phyloP scores from a whole-genome alignment of 2,329 filamentous ascomycete species.

The Epichloe amarillans region DNA sequence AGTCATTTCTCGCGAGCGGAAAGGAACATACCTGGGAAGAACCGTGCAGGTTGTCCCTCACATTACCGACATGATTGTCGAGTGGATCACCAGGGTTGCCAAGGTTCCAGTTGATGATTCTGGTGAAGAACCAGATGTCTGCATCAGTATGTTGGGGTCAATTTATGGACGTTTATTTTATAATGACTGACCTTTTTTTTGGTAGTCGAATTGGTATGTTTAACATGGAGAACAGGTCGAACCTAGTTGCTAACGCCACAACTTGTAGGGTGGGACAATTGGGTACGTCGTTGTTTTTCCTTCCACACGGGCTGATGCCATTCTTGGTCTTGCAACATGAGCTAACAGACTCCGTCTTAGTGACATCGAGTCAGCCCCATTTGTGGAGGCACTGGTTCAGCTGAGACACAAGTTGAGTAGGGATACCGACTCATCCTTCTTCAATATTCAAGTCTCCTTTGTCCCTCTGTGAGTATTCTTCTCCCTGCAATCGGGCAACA shows the following conservation, averaged over 20 bases:
- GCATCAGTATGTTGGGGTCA: conserved; percentile 54
- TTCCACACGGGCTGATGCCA: background rate
- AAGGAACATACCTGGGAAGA: conserved; percentile 69
- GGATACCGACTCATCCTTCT: conserved; percentile 49
- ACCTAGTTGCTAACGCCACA: background rate
- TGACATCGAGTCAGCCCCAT: conserved; percentile 78
- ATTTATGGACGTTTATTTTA: background rate
- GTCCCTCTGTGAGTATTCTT: conserved; percentile 45
- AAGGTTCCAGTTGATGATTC: conserved; percentile 78
- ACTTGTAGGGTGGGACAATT: conserved; percentile 47
- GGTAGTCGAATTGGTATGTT: conserved; percentile 22
- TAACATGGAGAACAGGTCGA: background rate
- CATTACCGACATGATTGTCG: conserved; percentile 80
- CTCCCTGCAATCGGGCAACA: background rate
- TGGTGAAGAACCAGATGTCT: conserved; percentile 73
- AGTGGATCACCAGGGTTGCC: conserved; percentile 82
- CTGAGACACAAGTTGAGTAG: conserved; percentile 58
- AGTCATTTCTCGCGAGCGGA: conserved; percentile 25
- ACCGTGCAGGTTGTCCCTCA: conserved; percentile 89
- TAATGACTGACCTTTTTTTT: conserved; percentile 9
- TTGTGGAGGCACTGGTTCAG: conserved; percentile 76
- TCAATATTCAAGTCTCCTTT: conserved; percentile 80
- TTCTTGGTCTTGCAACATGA: background rate
- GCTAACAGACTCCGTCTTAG: conserved; percentile 3
- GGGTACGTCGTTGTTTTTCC: conserved; percentile 9